Evolutionary conservation across 108 stramenopile species (phyloP).

Genomic region (Skeletonema menzelii): DNA sequence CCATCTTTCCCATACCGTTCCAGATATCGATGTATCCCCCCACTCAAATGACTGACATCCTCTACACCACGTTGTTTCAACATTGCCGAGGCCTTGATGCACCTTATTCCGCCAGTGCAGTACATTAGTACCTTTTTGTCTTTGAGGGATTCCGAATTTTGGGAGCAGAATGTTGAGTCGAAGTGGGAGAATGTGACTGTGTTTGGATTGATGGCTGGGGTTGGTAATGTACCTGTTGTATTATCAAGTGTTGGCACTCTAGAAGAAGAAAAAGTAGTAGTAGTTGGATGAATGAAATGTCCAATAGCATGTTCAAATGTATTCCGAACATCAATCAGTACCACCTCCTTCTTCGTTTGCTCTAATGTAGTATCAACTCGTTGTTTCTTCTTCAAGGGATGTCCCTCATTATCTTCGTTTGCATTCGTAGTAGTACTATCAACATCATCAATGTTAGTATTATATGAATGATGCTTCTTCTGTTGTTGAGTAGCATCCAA

Average conservation of each 20-base stretch:
- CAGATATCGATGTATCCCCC: constrained; percentile 95
- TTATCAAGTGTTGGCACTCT: neutral
- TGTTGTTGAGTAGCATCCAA: constrained; percentile 6
- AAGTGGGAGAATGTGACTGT: constrained; percentile 79
- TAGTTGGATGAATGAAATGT: constrained; percentile 61
- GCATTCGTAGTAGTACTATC: neutral
- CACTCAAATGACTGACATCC: constrained; percentile 83
- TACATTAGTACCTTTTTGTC: constrained; percentile 93
- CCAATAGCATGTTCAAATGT: constrained; percentile 86
- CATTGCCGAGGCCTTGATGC: constrained; percentile 80
- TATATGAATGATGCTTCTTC: neutral
- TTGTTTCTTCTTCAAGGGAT: neutral
- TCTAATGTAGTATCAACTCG: neutral
- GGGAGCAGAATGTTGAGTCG: constrained; percentile 63
- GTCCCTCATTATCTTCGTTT: too few relatives aligned
- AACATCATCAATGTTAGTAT: neutral
- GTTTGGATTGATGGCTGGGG: constrained; percentile 68
- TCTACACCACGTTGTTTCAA: constrained; percentile 64
- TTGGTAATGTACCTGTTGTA: constrained; percentile 3
- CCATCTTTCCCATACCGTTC: constrained; percentile 82
- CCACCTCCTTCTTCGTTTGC: constrained; percentile 42
- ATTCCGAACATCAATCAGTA: constrained; percentile 84
- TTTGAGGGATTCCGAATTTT: constrained; percentile 54
- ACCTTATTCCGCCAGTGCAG: constrained; percentile 90
- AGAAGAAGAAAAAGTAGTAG: constrained; percentile 4